Percentiles rank a stretch among this genome's conserved stretches.
phyloP scores from a whole-genome alignment of 495 filamentous ascomycete species.

The Xylaria venustula region DNA sequence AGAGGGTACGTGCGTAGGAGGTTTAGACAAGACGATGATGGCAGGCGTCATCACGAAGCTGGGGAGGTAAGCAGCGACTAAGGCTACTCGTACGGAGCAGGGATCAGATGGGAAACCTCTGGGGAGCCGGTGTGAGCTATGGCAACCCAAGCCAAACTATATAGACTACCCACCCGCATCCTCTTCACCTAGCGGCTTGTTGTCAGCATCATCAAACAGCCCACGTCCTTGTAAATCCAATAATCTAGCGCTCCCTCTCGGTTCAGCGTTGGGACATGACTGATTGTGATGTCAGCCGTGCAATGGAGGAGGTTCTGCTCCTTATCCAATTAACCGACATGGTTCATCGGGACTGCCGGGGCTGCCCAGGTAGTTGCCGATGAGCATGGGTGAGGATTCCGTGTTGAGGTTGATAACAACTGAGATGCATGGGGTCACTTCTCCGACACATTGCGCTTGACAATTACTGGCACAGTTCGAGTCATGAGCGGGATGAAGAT shows the following conservation, averaged over 20 bases:
- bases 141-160: background rate
- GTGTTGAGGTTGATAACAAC: background rate
- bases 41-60: background rate
- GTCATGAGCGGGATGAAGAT: background rate
- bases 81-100: background rate
- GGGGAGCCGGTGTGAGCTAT: background rate
- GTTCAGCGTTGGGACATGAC: background rate
- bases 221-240: background rate
- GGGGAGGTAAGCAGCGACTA: background rate
- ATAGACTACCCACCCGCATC: background rate
- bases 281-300: conserved; percentile 1
- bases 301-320: too few relatives aligned
- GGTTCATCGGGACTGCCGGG: too few relatives aligned
- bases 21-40: background rate
- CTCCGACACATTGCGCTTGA: background rate
- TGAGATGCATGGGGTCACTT: background rate
- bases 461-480: background rate
- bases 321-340: too few relatives aligned
- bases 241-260: too few relatives aligned
- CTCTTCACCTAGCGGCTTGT: background rate
- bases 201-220: background rate
- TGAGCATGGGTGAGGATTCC: background rate
- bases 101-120: background rate
- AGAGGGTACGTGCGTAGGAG: background rate
- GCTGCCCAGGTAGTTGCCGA: too few relatives aligned